Evolutionary conservation across 164 flowering plant genomes (phyloP), one percentile per base, ranked within the genome.

Genomic region (Nelumbo lutea): DNA sequence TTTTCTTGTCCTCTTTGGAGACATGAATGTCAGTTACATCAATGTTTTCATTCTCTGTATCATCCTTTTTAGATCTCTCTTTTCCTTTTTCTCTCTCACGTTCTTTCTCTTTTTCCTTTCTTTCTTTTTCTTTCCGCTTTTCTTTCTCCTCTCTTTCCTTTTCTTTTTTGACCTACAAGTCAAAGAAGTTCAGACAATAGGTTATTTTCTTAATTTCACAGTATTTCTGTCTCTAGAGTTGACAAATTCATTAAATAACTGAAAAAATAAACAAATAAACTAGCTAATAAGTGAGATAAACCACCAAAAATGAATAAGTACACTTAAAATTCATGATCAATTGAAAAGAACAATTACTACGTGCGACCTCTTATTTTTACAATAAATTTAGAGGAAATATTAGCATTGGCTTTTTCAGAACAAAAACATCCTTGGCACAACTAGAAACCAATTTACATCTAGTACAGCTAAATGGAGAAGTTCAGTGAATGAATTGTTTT

Each of bases 1-100:
- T 84, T 73, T 78, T 86, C 70, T 81, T 90, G n/a, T 88, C 93
- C 55, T 90, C 97, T 72, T 84, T 90, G 68, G 78, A 59, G n/a
- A 76, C 82, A 57, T 85, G 61, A 77, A 67, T 69, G 47, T 89
- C 89, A 56, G 73, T 67, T 10, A 75, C 78, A 70, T 89, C 96
- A 53, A 76, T 69, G 79, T 65, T 84, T 59, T 90, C 94, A 72
- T 78, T 76, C 66, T 90, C 96, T 48, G 79, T 70, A 27, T 89
- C 96, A 59, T 95, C 96, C 74, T 86, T 89, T 79, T 79, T 87
- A n/a, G 83, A 79, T 39, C 90, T 80, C 45, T 91, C 97, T 72
- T 83, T 87, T 5, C 76, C 87, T 72, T 83, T 95, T 10, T 87
- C 97, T 50, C 79, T 84, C 9, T 87, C 95, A 53, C 86, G 85